Evolutionary conservation across 1,284 basidiomycete genomes (phyloP).

Genomic region (Testicularia cyperi): DNA sequence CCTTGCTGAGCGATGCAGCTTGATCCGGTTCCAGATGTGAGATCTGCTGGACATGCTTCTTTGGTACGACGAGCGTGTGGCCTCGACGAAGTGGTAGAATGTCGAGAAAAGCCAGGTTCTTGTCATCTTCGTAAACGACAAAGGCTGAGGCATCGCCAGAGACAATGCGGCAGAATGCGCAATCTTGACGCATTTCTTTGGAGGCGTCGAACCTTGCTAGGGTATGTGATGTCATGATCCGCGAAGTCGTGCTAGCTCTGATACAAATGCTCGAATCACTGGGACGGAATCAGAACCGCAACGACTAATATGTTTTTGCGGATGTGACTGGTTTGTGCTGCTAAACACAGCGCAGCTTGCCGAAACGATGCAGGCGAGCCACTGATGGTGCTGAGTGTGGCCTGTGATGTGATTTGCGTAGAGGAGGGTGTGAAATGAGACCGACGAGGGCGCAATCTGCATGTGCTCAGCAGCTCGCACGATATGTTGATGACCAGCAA

Average conservation of each 20-base stretch:
- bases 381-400: too few species aligned
- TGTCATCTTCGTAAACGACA: slow-evolving; percentile 63
- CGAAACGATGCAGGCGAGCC: too few species aligned
- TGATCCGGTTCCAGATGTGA: slow-evolving; percentile 11
- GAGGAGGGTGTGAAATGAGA: too few species aligned
- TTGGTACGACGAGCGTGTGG: slow-evolving; percentile 41
- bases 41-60: slow-evolving; percentile 22
- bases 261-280: background rate
- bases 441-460: too few species aligned
- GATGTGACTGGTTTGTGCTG: too few species aligned
- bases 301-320: too few species aligned
- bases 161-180: slow-evolving; percentile 36
- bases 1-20: slow-evolving; percentile 21
- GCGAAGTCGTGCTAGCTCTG: background rate
- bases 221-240: slow-evolving; percentile 29
- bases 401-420: too few species aligned
- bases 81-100: slow-evolving; percentile 70
- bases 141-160: slow-evolving; percentile 11
- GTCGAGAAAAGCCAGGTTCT: slow-evolving; percentile 72
- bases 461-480: too few species aligned
- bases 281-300: too few species aligned
- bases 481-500: too few species aligned
- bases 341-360: too few species aligned
- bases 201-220: slow-evolving; percentile 21
- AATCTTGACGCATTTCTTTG: slow-evolving; percentile 22